phyloP scores from a whole-genome alignment of 1,139 yeast species.

The Blastobotrys petasosporus region DNA sequence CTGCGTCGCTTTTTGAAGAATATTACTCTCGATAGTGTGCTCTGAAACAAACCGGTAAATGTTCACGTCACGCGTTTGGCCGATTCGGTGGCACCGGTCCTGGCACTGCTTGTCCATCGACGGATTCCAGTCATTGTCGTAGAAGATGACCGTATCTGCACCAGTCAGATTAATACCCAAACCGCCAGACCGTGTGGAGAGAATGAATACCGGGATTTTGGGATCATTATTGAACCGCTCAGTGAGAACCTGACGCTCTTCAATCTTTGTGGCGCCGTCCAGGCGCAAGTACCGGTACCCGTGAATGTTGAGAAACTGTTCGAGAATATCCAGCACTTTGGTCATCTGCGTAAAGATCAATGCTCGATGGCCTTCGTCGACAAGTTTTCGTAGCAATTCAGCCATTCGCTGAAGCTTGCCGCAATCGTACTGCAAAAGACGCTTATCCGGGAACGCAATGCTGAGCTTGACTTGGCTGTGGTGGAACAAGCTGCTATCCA shows the following conservation, averaged over 20 bases:
- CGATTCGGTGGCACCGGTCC: slow-evolving; percentile 98
- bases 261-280: slow-evolving; percentile 97
- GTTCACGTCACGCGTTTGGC: slow-evolving; percentile 96
- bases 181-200: slow-evolving; percentile 97
- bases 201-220: slow-evolving; percentile 80
- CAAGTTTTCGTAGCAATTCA: slow-evolving; percentile 62
- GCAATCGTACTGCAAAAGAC: slow-evolving; percentile 88
- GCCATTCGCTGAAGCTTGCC: slow-evolving; percentile 92
- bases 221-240: slow-evolving; percentile 87
- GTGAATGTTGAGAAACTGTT: slow-evolving; percentile 87
- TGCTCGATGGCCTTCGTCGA: slow-evolving; percentile 86
- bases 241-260: slow-evolving; percentile 89
- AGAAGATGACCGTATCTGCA: slow-evolving; percentile 98
- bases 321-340: slow-evolving; percentile 85
- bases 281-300: slow-evolving; percentile 92
- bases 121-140: slow-evolving; percentile 99
- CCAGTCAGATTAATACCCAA: slow-evolving; percentile 96
- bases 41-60: slow-evolving; percentile 95
- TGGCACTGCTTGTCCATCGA: slow-evolving; percentile 99
- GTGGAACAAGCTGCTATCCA: slow-evolving; percentile 53
- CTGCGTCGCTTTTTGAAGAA: slow-evolving; percentile 89
- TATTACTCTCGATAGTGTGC: slow-evolving; percentile 92
- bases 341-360: slow-evolving; percentile 98
- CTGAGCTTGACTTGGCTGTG: slow-evolving; percentile 80
- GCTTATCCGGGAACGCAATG: slow-evolving; percentile 94